Base-by-base conservation (phyloP, 768 basidiomycete species). In the Termitomyces eurrhizus region DNA sequence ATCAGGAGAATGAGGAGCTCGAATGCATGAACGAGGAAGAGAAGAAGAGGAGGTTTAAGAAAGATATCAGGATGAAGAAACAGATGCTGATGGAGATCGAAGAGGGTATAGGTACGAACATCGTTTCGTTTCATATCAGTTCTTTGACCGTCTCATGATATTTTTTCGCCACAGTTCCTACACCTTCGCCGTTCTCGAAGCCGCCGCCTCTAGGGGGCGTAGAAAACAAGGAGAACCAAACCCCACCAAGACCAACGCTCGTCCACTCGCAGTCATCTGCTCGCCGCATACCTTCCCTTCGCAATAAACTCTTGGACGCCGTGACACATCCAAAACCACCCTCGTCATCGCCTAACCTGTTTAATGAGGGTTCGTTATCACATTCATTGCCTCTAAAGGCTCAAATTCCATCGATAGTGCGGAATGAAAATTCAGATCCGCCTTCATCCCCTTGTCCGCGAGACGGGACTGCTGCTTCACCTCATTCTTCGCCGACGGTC, bases 221-320 rank as follows among this genome's bases (percentile, higher is more conserved):
- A 49, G 66, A 61, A 13, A 61, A 73, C 39, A 71, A 73, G 50
- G 74, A 75, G 45, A 65, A 69, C 13, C 57, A 69, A 26, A 72
- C 63, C 3, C 64, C 67, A 11, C 63, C 63, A 32, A 44, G 52
- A 21, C 44, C 48, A 4, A 52, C 29, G 14, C 35, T 45, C 18
- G 12, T 52, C 12, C 48, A 50, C 36, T 52, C 39, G 9, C 39
- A 32, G 21, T 39, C 55, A n/a, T 8, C 14, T 7, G 14, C 55
- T n/a, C 32, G 24, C 3, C 55, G 55, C n/a, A 51, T 61, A 9
- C 55, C 55, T 3, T 50, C 55, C 6, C 39, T 56, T 5, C 54
- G 48, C 18, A 56, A 56, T 24, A 61, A 61, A 45, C 52, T 26
- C 48, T 63, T 60, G 41, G 63, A 37, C 36, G 57, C 45, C 1